Evolutionary conservation across 192 early-diverging fungal species (phyloP).

Genomic region (Dimargaris verticillata): DNA sequence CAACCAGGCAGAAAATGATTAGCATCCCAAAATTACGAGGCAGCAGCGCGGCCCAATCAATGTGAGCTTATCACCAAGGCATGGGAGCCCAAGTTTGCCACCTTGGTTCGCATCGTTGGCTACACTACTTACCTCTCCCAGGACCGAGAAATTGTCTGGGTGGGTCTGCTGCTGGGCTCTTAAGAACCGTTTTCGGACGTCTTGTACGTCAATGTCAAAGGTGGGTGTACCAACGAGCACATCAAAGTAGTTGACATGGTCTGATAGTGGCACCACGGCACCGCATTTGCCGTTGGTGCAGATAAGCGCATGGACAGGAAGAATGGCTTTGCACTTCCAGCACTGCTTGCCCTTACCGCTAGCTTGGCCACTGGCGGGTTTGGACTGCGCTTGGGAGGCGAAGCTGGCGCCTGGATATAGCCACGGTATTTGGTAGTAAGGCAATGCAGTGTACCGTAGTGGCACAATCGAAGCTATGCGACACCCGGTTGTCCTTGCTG

Average conservation of each 20-base stretch:
- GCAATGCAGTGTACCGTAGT: background rate
- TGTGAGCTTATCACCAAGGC: too few species aligned
- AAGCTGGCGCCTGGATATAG: background rate
- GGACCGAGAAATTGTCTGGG: conserved; percentile 48
- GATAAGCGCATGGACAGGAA: conserved; percentile 21
- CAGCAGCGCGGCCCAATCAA: too few species aligned
- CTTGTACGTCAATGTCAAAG: conserved; percentile 40
- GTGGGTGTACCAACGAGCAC: conserved; percentile 23
- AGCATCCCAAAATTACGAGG: too few species aligned
- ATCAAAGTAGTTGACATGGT: conserved; percentile 31
- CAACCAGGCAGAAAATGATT: too few species aligned
- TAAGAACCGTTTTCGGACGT: conserved; percentile 37
- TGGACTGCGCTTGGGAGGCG: background rate
- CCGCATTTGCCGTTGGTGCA: conserved; percentile 31
- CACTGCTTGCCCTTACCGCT: conserved; percentile 15
- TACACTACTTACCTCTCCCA: conserved; percentile 24
- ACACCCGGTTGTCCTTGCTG: background rate
- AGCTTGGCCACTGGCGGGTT: too few species aligned
- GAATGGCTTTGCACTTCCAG: conserved; percentile 35
- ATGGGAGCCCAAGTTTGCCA: too few species aligned
- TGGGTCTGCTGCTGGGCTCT: conserved; percentile 50
- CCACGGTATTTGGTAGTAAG: background rate
- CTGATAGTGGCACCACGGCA: conserved; percentile 26
- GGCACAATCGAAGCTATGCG: background rate
- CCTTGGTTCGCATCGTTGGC: too few species aligned